phyloP scores from a whole-genome alignment of 441 rosid genomes.

The Arabidopsis hybrid region DNA sequence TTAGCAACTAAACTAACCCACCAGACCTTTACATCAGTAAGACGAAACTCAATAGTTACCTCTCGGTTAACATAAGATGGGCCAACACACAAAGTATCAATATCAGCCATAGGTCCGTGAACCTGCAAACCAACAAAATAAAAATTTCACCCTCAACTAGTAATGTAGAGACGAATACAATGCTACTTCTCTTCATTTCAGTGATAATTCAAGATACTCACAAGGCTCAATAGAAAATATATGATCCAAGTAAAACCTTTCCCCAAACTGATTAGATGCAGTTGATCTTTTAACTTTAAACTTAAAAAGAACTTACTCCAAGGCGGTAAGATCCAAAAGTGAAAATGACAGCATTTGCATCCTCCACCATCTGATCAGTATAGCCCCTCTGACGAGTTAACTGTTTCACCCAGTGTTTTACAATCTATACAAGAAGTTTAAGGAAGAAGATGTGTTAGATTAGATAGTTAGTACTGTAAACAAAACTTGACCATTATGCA shows the following conservation, averaged over 20 bases:
- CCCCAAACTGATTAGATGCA: not conserved
- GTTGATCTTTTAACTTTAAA: not conserved
- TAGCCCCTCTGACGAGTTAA: conserved; percentile 57
- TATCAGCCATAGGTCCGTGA: conserved; percentile 74
- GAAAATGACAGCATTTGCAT: conserved; percentile 66
- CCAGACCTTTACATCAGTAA: conserved; percentile 7
- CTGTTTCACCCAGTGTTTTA: conserved; percentile 67
- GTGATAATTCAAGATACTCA: not conserved
- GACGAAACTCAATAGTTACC: conserved; percentile 46
- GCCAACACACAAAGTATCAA: conserved; percentile 74
- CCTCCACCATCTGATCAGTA: conserved; percentile 69
- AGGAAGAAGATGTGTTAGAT: not conserved
- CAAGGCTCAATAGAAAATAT: not conserved
- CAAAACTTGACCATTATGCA: no score
- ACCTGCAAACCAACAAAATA: conserved; percentile 49
- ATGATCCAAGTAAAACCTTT: not conserved
- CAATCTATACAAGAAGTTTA: conserved; percentile 49
- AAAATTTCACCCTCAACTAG: not conserved
- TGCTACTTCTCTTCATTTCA: not conserved
- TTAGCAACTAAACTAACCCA: conserved; percentile 12
- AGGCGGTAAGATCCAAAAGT: conserved; percentile 77
- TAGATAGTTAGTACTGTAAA: no score
- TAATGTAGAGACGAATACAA: not conserved
- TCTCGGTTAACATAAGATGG: conserved; percentile 72
- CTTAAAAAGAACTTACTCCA: conserved; percentile 52